These are phyloP conservation scores for Blepharisma stoltei DNA, from an alignment of 73 alveolate species.

Conservation along the genomic window DNA sequence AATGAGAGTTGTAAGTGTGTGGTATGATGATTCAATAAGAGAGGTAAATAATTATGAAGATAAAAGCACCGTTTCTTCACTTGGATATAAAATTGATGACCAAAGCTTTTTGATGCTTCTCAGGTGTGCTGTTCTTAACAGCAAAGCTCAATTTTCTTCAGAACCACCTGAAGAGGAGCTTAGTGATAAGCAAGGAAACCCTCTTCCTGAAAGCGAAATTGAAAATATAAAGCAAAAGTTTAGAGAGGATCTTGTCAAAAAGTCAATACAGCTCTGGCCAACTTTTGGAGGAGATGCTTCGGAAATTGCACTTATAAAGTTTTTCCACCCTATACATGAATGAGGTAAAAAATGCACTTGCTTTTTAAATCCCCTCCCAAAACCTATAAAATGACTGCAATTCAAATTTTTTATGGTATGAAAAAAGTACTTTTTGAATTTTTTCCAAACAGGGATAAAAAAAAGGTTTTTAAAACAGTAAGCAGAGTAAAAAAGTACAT, in stretches of 20 bases:
- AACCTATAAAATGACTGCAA: too few relatives aligned
- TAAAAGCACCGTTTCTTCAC: slow-evolving; percentile 15
- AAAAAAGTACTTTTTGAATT: too few relatives aligned
- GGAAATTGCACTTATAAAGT: slow-evolving; percentile 90
- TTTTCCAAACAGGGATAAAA: too few relatives aligned
- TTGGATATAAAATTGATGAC: slow-evolving; percentile 44
- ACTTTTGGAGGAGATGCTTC: slow-evolving; percentile 84
- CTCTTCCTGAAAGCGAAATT: neutral
- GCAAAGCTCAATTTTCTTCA: slow-evolving; percentile 38
- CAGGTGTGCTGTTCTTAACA: slow-evolving; percentile 42
- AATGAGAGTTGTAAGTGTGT: slow-evolving; percentile 91
- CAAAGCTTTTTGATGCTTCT: slow-evolving; percentile 35
- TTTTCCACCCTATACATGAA: slow-evolving; percentile 81
- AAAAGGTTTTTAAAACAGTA: too few relatives aligned
- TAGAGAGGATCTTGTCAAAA: neutral
- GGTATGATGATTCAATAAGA: slow-evolving; percentile 77
- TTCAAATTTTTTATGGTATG: too few relatives aligned
- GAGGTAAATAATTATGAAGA: slow-evolving; percentile 75
- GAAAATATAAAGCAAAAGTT: neutral
- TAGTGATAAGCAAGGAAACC: slow-evolving; percentile 15
- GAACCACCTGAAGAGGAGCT: slow-evolving; percentile 11
- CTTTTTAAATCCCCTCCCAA: too few relatives aligned
- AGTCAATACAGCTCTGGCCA: slow-evolving; percentile 35
- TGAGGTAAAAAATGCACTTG: too few relatives aligned
- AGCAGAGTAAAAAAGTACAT: too few relatives aligned